Evolutionary conservation across 352 stramenopile genomes (phyloP), one percentile per base, ranked within the genome.

Genomic region (Plasmopara muralis): DNA sequence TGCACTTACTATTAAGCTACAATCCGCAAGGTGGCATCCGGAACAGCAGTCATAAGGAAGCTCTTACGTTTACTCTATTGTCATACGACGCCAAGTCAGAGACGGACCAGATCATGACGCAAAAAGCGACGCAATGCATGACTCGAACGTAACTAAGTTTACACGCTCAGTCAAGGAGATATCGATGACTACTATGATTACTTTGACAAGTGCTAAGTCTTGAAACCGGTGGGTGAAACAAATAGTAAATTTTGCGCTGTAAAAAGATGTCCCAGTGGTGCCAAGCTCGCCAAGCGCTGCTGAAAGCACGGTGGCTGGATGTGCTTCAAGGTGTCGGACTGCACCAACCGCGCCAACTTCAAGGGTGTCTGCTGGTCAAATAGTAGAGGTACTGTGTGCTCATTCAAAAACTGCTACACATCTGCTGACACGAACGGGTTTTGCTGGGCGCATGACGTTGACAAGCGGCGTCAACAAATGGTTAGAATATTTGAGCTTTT

Each of bases 291-390:
- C 35, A 72, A 72, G 16, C 66, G 65, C 29, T 85, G 74, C 62
- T 85, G 74, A 70, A 72, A 72, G 28, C 74, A 85, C 49, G 74
- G n/a, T n/a, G n/a, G n/a, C n/a, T n/a, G n/a, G n/a, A n/a, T n/a
- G n/a, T n/a, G n/a, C n/a, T n/a, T n/a, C n/a, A n/a, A n/a, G n/a
- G n/a, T n/a, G n/a, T n/a, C n/a, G n/a, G n/a, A n/a, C n/a, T n/a
- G n/a, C n/a, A n/a, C n/a, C n/a, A n/a, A n/a, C n/a, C n/a, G n/a
- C n/a, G n/a, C n/a, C n/a, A n/a, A n/a, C n/a, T n/a, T n/a, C n/a
- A n/a, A n/a, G n/a, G n/a, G n/a, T n/a, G n/a, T n/a, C n/a, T n/a
- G n/a, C n/a, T n/a, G n/a, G n/a, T n/a, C n/a, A n/a, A n/a, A n/a
- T n/a, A n/a, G 74, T 7, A 71, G 74, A 2, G 74, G 74, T 47